phyloP scores from a whole-genome alignment of 441 rosid species.

The Gossypium gossypioides region DNA sequence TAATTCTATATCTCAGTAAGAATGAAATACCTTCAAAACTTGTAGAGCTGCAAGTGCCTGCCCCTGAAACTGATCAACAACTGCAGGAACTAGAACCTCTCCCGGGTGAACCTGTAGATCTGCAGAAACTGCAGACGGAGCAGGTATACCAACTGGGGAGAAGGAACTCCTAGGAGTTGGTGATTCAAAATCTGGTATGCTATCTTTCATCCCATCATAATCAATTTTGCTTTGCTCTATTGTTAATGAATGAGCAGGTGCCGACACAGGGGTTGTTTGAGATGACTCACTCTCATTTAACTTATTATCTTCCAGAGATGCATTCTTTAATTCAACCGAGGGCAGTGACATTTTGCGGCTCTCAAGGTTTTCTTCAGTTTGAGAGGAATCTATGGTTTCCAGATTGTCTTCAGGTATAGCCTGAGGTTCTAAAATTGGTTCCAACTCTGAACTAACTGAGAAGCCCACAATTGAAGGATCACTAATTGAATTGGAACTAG shows the following conservation, averaged over 20 bases:
- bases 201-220: slow-evolving; percentile 25
- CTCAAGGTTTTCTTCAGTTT: slow-evolving; percentile 33
- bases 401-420: slow-evolving; percentile 22
- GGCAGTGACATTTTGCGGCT: slow-evolving; percentile 24
- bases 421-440: slow-evolving; percentile 28
- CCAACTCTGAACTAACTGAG: slow-evolving; percentile 30
- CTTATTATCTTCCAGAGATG: slow-evolving; percentile 29
- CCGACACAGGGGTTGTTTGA: slow-evolving; percentile 24
- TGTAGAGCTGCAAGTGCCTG: slow-evolving; percentile 86
- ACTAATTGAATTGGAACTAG: slow-evolving; percentile 20
- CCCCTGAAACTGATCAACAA: slow-evolving; percentile 77
- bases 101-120: slow-evolving; percentile 59
- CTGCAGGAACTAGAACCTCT: slow-evolving; percentile 71
- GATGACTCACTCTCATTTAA: slow-evolving; percentile 29
- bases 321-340: slow-evolving; percentile 24
- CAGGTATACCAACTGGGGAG: slow-evolving; percentile 69
- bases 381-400: slow-evolving; percentile 19
- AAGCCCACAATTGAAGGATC: slow-evolving; percentile 24
- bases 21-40: slow-evolving; percentile 48
- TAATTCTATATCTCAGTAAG: background rate
- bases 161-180: slow-evolving; percentile 29
- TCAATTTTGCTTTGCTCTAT: slow-evolving; percentile 26
- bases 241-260: slow-evolving; percentile 26
- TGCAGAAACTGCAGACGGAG: slow-evolving; percentile 64
- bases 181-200: slow-evolving; percentile 21